Base-by-base conservation (phyloP, 441 rosid species). In the Geranium incanum region DNA sequence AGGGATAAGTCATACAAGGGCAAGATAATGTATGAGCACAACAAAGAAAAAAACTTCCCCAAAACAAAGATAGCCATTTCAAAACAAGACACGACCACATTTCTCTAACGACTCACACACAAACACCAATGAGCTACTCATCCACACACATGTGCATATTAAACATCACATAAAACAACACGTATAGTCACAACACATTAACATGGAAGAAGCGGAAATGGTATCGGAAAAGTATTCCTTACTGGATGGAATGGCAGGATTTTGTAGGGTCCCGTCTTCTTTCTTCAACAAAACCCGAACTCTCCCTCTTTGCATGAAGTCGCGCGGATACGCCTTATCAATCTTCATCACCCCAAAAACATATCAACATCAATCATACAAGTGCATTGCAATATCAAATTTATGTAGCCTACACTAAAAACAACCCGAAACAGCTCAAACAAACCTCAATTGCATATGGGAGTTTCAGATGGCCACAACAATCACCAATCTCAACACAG, bases 221-320 rank as follows among this genome's bases (percentile, higher is more conserved):
- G 55, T 33, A 3, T 0, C 18, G 38, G 36, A 43, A 63, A 36
- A 7, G 36, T 37, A 8, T 36, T 39, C 67, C 92, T 88, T 83
- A 90, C 97, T 86, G 15, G 94, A 87, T 76, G 90, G 70, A 73
- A 95, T 81, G 63, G 96, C 91, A 1, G 93, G 95, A 83, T 95
- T 95, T 69, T 67, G 75, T 12, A 88, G 81, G 71, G 88, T 85
- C 62, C 97, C 99, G 77, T 95, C 99, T 78, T 89, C 98, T 76
- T 77, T 86, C 81, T 84, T 95, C 77, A 95, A 85, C 71, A 76
- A 74, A 4, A 90, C 95, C 76, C 97, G 90, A 52, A 90, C 97
- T 81, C 98, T 89, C 69, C 98, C 99, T 74, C 84, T 70, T 90
- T 95, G 99, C 97, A 92, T 87, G 80, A 85, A 95, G 82, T 95